These are phyloP conservation scores for Xylaria sp. DNA, from an alignment of 2,329 filamentous ascomycete species.

Conservation along the genomic window DNA sequence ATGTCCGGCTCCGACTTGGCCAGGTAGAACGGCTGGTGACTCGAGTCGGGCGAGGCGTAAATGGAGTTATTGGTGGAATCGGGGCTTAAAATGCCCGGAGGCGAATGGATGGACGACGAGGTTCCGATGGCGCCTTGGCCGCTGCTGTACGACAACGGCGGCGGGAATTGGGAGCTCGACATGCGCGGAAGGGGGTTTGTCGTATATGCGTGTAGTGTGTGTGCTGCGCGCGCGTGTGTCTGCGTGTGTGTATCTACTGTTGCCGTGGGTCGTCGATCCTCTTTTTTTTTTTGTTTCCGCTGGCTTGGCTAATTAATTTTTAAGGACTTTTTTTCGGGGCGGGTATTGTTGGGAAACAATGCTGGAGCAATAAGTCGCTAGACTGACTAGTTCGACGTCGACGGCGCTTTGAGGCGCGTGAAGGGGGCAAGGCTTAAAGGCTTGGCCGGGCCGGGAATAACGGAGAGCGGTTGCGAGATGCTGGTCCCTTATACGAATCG, in stretches of 20 bases:
- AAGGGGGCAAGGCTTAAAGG: slow-evolving; percentile 8
- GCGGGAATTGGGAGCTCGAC: slow-evolving; percentile 48
- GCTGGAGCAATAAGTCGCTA: neutral
- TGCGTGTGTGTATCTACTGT: slow-evolving; percentile 1
- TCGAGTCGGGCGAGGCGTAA: slow-evolving; percentile 47
- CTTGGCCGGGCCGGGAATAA: slow-evolving; percentile 37
- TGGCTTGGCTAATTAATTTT: neutral
- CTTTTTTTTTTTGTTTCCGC: neutral
- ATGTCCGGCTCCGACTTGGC: slow-evolving; percentile 48
- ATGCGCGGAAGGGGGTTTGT: slow-evolving; percentile 36
- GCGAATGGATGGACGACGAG: slow-evolving; percentile 42
- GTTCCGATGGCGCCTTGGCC: slow-evolving; percentile 40
- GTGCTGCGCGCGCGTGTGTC: too few species aligned
- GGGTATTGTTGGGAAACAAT: slow-evolving; percentile 16
- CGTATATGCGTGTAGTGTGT: too few species aligned
- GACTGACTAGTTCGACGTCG: slow-evolving; percentile 26
- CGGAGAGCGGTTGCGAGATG: slow-evolving; percentile 36
- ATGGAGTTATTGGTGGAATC: slow-evolving; percentile 44
- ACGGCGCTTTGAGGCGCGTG: slow-evolving; percentile 20
- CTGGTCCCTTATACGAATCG: slow-evolving; percentile 44
- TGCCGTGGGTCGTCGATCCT: slow-evolving; percentile 25
- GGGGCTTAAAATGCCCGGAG: slow-evolving; percentile 46
- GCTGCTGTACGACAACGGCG: slow-evolving; percentile 47
- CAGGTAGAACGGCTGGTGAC: slow-evolving; percentile 42
- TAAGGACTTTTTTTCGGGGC: slow-evolving; percentile 7